These are phyloP conservation scores for Urtica urens DNA, from an alignment of 306 rosid genomes.

Conservation along the genomic window DNA sequence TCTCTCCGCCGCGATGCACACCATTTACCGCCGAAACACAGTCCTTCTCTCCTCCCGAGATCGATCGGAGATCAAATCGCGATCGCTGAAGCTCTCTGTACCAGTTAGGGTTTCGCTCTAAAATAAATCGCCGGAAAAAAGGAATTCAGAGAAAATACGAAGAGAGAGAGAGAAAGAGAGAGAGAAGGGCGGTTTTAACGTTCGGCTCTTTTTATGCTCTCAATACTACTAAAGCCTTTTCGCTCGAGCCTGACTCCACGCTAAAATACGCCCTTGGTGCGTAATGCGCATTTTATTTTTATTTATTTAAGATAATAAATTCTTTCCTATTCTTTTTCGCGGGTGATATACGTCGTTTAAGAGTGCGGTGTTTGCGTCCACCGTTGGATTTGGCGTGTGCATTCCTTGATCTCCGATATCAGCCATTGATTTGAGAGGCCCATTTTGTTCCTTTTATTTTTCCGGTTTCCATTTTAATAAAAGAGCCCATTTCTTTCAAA, in stretches of 20 bases:
- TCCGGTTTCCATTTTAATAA: no score
- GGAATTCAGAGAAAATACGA: background rate
- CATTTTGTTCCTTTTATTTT: no score
- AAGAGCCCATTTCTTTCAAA: no score
- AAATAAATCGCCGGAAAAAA: slow-evolving; percentile 1
- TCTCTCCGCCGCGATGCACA: slow-evolving; percentile 28
- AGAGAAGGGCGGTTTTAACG: slow-evolving; percentile 4
- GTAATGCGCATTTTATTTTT: no score
- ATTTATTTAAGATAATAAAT: no score
- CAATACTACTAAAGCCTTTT: background rate
- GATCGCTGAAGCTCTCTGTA: background rate
- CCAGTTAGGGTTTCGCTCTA: background rate
- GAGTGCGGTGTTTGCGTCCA: no score
- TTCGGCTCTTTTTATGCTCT: slow-evolving; percentile 1
- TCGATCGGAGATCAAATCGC: background rate
- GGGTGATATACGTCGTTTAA: no score
- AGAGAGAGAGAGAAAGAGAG: slow-evolving; percentile 4
- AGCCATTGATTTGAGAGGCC: no score
- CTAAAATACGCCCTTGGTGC: background rate
- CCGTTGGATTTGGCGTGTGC: no score
- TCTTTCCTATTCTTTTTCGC: no score
- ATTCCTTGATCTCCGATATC: no score
- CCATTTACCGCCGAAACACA: slow-evolving; percentile 38
- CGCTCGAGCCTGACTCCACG: background rate
- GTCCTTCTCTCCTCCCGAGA: background rate